Base-by-base conservation (phyloP, 371 early-diverging fungal species). In the Chytridiales sp. region DNA sequence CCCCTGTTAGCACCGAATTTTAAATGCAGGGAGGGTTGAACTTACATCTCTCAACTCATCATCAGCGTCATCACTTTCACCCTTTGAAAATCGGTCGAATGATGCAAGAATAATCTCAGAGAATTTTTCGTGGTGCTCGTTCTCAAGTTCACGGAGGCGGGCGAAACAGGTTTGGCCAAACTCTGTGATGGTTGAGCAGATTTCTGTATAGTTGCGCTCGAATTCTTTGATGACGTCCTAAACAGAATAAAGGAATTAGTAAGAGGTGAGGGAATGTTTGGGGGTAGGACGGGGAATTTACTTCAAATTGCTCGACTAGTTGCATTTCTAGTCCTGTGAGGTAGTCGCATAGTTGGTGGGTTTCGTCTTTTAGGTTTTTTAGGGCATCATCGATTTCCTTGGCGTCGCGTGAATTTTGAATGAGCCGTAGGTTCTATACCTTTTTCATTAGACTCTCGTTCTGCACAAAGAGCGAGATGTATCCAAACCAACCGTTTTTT, bases 291-390 rank as follows among this genome's bases (percentile, higher is more conserved):
- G n/a, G n/a, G n/a, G n/a, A n/a, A n/a, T n/a, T 29, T 41, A 76
- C 76, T 48, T 81, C 81, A 47, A 78, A 78, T 54, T 78, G 80
- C 64, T 81, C 81, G 9, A 78, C 76, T 9, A 80, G 62, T 9
- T 61, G 60, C 77, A 81, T 72, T 60, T 81, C 81, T 17, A 60
- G 56, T 5, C 58, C 39, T 64, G 80, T 57, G 29, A 81, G 68
- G 1, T 40, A 30, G 57, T 79, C 77, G 9, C 75, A 76, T 9
- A 80, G 64, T 19, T 52, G 27, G n/a, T 35, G 8, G 15, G 69
- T 68, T 8, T 62, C 59, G 30, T 72, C 67, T 21, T 62, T 61
- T 24, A 78, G 66, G 9, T 38, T 44, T 40, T 67, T 66, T 47
- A 78, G 31, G 1, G 69, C 59, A 32, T 72, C 73, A 49, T 70